Evolutionary conservation across 495 filamentous ascomycete genomes (phyloP).

Genomic region (Podospora bellae-mahoneyi): DNA sequence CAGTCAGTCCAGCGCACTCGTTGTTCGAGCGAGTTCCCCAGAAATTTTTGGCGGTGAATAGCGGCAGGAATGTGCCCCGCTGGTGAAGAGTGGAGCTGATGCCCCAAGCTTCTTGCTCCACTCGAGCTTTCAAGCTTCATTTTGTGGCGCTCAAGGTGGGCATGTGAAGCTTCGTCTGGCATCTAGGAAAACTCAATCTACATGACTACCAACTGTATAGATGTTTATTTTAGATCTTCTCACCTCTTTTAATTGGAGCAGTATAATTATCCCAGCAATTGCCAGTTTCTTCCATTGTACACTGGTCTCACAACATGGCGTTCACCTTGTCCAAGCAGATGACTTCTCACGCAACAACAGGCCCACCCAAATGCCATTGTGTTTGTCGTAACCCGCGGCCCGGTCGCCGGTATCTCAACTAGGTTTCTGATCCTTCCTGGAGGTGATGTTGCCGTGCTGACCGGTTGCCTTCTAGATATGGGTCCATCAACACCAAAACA

Average conservation of each 20-base stretch:
- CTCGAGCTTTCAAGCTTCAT: neutral
- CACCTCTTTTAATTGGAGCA: no score
- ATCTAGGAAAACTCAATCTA: no score
- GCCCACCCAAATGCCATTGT: no score
- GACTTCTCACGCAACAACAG: no score
- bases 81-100: neutral
- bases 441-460: neutral
- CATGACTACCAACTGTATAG: no score
- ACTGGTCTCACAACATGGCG: no score
- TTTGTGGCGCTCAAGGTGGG: neutral
- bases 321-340: no score
- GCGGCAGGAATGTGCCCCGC: conserved; percentile 20
- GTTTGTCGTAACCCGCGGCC: no score
- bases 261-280: no score
- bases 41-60: conserved; percentile 39
- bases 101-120: neutral
- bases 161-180: neutral
- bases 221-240: no score
- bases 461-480: neutral
- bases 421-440: neutral
- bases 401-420: no score
- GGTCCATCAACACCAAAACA: neutral
- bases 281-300: no score
- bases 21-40: conserved; percentile 16
- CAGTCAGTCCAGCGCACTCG: neutral